Evolutionary conservation across 495 filamentous ascomycete species (phyloP).

Genomic region (Penicillium steckii): DNA sequence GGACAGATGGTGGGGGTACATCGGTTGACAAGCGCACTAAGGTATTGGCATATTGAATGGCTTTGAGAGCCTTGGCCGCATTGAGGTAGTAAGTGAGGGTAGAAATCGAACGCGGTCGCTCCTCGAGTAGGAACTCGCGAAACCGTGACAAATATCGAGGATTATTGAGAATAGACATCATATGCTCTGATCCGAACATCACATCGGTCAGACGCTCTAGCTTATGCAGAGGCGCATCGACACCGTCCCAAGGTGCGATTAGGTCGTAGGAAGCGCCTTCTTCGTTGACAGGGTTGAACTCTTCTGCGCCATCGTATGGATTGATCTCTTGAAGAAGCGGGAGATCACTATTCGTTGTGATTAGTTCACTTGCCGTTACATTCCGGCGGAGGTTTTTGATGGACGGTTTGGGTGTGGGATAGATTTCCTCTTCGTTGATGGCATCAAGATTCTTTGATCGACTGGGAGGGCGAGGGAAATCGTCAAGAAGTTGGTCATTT

Average conservation of each 20-base stretch:
- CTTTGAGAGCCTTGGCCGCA: constrained; percentile 63
- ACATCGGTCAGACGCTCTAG: constrained; percentile 61
- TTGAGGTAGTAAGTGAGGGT: constrained; percentile 65
- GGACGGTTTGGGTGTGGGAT: constrained; percentile 19
- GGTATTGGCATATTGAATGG: constrained; percentile 70
- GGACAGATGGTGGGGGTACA: constrained; percentile 36
- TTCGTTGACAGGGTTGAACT: constrained; percentile 28
- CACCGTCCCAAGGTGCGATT: constrained; percentile 25
- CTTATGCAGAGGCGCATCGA: constrained; percentile 31
- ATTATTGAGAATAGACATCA: constrained; percentile 59
- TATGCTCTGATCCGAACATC: constrained; percentile 65
- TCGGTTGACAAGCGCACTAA: constrained; percentile 44
- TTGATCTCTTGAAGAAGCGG: constrained; percentile 29
- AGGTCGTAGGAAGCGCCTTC: constrained; percentile 32
- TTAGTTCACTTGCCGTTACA: constrained; percentile 5
- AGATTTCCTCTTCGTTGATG: constrained; percentile 20
- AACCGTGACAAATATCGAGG: constrained; percentile 62
- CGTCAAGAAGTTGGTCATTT: constrained; percentile 23
- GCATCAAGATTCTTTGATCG: constrained; percentile 15
- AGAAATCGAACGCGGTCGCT: constrained; percentile 69
- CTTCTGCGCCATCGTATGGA: constrained; percentile 21
- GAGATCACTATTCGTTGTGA: constrained; percentile 13
- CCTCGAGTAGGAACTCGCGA: constrained; percentile 65
- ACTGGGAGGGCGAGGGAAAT: constrained; percentile 22
- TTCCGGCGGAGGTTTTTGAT: constrained; percentile 27